These are phyloP conservation scores for Camellia lanceoleosa DNA, from an alignment of 148 eudicot genomes.

Conservation along the genomic window DNA sequence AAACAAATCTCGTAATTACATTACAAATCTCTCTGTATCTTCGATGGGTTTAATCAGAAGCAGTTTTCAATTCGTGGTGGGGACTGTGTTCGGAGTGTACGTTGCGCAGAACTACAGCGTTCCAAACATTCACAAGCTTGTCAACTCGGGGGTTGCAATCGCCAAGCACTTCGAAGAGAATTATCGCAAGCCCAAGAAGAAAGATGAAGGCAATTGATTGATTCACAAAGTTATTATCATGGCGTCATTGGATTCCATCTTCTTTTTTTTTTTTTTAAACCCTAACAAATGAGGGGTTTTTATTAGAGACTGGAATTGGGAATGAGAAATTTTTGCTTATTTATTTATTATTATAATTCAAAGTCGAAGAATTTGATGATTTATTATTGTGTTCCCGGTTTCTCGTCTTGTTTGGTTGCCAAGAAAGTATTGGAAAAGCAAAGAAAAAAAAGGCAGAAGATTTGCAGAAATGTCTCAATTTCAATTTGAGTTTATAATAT, in stretches of 20 bases:
- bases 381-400: background rate
- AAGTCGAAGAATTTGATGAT: background rate
- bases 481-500: too few relatives aligned
- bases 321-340: background rate
- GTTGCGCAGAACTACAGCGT: slow-evolving; percentile 55
- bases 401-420: background rate
- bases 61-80: slow-evolving; percentile 36
- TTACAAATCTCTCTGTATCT: background rate
- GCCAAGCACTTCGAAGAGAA: slow-evolving; percentile 46
- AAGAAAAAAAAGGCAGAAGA: background rate
- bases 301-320: background rate
- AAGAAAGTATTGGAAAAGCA: background rate
- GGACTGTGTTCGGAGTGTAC: slow-evolving; percentile 46
- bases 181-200: slow-evolving; percentile 50
- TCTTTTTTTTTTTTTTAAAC: background rate
- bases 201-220: slow-evolving; percentile 28
- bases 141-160: slow-evolving; percentile 32
- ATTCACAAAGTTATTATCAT: background rate
- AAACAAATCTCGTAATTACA: too few relatives aligned
- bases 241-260: background rate
- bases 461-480: too few relatives aligned
- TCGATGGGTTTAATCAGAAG: slow-evolving; percentile 44
- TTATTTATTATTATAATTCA: background rate
- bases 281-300: background rate
- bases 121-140: slow-evolving; percentile 44